phyloP scores from a whole-genome alignment of 495 filamentous ascomycete genomes.

The Xylaria nigripes region DNA sequence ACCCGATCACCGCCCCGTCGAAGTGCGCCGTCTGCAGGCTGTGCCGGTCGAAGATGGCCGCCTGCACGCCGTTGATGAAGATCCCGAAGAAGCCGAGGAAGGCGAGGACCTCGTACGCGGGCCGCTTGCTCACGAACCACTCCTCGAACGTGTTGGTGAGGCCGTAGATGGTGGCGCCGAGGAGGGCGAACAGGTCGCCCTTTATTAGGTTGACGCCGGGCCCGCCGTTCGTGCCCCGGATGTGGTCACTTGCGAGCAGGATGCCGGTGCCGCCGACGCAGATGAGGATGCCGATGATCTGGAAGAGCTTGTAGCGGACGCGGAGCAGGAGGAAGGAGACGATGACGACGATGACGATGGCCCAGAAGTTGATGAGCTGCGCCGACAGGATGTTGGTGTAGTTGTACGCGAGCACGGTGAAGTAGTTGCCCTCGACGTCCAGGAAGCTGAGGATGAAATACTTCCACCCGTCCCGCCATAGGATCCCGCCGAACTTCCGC shows the following conservation, averaged over 20 bases:
- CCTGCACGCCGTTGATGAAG: constrained; percentile 84
- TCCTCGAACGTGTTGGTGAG: constrained; percentile 86
- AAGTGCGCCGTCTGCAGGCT: constrained; percentile 60
- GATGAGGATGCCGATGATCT: constrained; percentile 78
- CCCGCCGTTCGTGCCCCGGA: constrained; percentile 58
- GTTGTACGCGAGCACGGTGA: constrained; percentile 86
- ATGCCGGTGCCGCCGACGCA: constrained; percentile 91
- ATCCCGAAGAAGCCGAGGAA: constrained; percentile 85
- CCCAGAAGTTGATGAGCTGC: constrained; percentile 98
- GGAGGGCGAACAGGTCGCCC: constrained; percentile 85
- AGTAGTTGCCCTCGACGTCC: constrained; percentile 97
- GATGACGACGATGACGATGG: constrained; percentile 84
- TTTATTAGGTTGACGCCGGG: constrained; percentile 65
- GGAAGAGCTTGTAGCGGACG: constrained; percentile 80
- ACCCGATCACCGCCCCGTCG: constrained; percentile 65
- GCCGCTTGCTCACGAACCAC: constrained; percentile 78
- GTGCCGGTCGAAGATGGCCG: constrained; percentile 77
- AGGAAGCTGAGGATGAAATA: constrained; percentile 88
- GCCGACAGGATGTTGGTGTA: constrained; percentile 87
- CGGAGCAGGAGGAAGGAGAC: constrained; percentile 72
- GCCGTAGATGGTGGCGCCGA: constrained; percentile 87
- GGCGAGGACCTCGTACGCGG: constrained; percentile 87
- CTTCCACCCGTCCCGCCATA: constrained; percentile 74
- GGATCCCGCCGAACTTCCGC: constrained; percentile 55
- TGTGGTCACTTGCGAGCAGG: constrained; percentile 79